Conservation (phyloP, 2,329 filamentous ascomycete genomes). For the Colletotrichum chlorophyti region DNA sequence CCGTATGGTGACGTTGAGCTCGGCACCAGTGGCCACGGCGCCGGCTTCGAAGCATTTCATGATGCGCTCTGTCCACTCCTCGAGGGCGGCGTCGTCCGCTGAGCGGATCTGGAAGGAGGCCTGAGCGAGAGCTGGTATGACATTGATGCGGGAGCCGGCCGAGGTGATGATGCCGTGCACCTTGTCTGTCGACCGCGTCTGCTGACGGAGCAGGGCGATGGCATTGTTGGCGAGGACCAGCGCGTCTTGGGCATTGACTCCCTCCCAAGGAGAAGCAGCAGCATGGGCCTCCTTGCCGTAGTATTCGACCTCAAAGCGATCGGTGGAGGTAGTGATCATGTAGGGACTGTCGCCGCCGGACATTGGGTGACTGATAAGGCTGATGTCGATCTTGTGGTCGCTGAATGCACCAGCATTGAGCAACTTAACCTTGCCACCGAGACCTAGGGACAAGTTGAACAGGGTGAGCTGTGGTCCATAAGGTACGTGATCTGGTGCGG, state of each 20-base stretch:
- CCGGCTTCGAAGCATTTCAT: slow-evolving; percentile 37
- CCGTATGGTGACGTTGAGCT: slow-evolving; percentile 42
- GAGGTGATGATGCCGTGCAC: slow-evolving; percentile 56
- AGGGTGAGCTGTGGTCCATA: neutral
- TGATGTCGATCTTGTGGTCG: slow-evolving; percentile 38
- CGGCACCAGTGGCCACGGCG: slow-evolving; percentile 38
- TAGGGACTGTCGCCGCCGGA: slow-evolving; percentile 14
- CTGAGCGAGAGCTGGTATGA: slow-evolving; percentile 59
- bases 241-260: slow-evolving; percentile 58
- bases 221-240: slow-evolving; percentile 47
- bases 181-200: slow-evolving; percentile 53
- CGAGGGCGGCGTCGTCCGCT: slow-evolving; percentile 40
- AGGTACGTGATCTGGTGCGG: neutral
- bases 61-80: slow-evolving; percentile 32
- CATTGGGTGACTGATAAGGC: slow-evolving; percentile 38
- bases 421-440: slow-evolving; percentile 54
- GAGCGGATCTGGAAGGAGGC: slow-evolving; percentile 65
- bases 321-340: slow-evolving; percentile 24
- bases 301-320: slow-evolving; percentile 43
- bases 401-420: slow-evolving; percentile 48
- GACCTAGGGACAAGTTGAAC: slow-evolving; percentile 40
- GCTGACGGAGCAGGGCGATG: slow-evolving; percentile 55
- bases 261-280: slow-evolving; percentile 55
- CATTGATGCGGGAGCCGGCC: slow-evolving; percentile 47
- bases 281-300: slow-evolving; percentile 54